Evolutionary conservation across 1,284 basidiomycete species (phyloP).

Genomic region (Quambalaria eucalypti): DNA sequence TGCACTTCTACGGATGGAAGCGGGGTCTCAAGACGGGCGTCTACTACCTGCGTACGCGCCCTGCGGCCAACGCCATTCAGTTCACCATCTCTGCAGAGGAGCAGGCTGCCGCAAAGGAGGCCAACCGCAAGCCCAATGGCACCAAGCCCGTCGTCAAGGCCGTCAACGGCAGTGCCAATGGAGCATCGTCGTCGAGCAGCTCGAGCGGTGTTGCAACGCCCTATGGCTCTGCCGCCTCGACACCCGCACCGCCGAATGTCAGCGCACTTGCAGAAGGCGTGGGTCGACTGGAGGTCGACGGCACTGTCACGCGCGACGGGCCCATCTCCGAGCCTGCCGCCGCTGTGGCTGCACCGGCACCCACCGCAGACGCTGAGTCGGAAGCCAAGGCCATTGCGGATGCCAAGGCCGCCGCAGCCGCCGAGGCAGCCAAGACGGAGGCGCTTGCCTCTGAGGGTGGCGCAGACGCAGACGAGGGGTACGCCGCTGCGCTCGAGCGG

Average conservation of each 20-base stretch:
- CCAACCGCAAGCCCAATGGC: conserved; percentile 47
- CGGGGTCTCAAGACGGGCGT: conserved; percentile 87
- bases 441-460: conserved; percentile 5
- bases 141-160: conserved; percentile 24
- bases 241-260: neutral
- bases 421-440: conserved; percentile 49
- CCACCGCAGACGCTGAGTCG: neutral
- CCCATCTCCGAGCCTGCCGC: conserved; percentile 8
- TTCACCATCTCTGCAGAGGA: conserved; percentile 81
- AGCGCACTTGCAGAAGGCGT: conserved; percentile 7
- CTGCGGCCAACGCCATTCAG: conserved; percentile 91
- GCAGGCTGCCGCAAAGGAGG: conserved; percentile 59
- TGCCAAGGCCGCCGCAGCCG: conserved; percentile 53
- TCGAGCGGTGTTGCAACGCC: neutral
- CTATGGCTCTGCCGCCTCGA: neutral
- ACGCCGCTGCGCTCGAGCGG: conserved; percentile 67
- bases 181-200: conserved; percentile 3
- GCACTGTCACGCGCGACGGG: conserved; percentile 37
- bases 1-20: conserved; percentile 99
- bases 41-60: conserved; percentile 82
- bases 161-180: conserved; percentile 3
- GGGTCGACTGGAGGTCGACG: conserved; percentile 36
- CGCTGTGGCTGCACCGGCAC: conserved; percentile 4
- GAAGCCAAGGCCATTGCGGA: conserved; percentile 34
- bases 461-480: conserved; percentile 53